Percentiles rank a stretch among this genome's conserved stretches.
Conservation (phyloP, 345 rosid species). For the Pseudoturritis turrita region DNA sequence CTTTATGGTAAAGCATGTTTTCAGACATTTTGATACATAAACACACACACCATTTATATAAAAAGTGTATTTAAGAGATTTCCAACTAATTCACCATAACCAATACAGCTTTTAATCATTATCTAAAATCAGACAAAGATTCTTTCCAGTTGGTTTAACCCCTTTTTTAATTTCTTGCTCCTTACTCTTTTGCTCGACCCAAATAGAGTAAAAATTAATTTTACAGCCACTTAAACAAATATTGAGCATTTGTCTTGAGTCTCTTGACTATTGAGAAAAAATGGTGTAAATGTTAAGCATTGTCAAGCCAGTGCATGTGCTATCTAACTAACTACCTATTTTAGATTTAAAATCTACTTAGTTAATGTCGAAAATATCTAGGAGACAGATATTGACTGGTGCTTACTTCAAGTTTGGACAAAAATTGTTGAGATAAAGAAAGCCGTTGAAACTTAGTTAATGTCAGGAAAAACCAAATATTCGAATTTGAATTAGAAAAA, state of each 20-base stretch:
- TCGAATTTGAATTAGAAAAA: not conserved
- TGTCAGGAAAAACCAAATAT: constrained; percentile 7
- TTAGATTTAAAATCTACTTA: not conserved
- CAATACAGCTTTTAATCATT: constrained; percentile 21
- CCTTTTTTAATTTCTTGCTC: not conserved
- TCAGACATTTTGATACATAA: constrained; percentile 18
- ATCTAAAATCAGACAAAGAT: constrained; percentile 17
- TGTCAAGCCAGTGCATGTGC: not conserved
- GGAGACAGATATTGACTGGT: constrained; percentile 20
- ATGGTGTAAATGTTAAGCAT: constrained; percentile 5
- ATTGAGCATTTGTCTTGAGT: not conserved
- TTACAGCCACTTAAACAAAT: not conserved
- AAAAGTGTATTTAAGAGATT: not conserved
- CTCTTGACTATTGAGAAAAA: not conserved
- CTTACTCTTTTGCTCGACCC: not conserved
- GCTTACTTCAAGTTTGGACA: constrained; percentile 23
- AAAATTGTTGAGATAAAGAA: not conserved
- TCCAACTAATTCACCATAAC: constrained; percentile 24
- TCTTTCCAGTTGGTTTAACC: constrained; percentile 7
- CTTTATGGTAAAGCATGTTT: constrained; percentile 32
- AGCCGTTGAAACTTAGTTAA: not conserved
- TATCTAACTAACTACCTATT: not conserved
- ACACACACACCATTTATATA: not conserved
- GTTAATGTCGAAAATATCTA: constrained; percentile 18
- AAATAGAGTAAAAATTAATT: not conserved